Evolutionary conservation across 2,329 filamentous ascomycete species (phyloP).

Genomic region (Venturiaceae sp.): DNA sequence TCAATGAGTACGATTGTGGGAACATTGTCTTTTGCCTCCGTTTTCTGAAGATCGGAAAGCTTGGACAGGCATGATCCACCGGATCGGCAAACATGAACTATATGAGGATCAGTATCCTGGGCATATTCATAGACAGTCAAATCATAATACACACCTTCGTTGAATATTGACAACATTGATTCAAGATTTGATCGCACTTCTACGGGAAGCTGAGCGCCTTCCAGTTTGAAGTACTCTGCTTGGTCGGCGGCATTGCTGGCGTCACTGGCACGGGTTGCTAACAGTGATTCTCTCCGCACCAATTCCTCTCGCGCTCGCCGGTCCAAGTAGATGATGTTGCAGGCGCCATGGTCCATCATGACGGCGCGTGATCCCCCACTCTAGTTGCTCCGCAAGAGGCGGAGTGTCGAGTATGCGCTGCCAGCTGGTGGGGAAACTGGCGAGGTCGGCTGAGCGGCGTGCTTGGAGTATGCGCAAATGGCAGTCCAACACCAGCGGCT

Average conservation of each 20-base stretch:
- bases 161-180: conserved; percentile 29
- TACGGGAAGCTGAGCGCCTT: conserved; percentile 17
- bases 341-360: conserved; percentile 32
- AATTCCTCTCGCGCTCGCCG: conserved; percentile 30
- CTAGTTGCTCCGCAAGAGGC: background rate
- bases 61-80: conserved; percentile 27
- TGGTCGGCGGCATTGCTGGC: conserved; percentile 10
- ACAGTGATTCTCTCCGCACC: conserved; percentile 17
- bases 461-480: background rate
- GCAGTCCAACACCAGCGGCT: background rate
- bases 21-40: conserved; percentile 17
- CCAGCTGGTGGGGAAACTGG: background rate
- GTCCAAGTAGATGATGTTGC: conserved; percentile 35
- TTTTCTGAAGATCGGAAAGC: conserved; percentile 24
- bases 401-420: background rate
- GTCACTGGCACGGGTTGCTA: background rate
- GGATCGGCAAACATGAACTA: conserved; percentile 30
- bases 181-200: conserved; percentile 30
- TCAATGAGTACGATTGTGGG: conserved; percentile 33
- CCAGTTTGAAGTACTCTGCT: conserved; percentile 24
- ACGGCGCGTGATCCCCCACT: background rate
- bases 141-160: conserved; percentile 25
- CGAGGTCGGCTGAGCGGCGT: background rate
- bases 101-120: conserved; percentile 2
- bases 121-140: conserved; percentile 8